Evolutionary conservation across 768 basidiomycete species (phyloP).

Genomic region (Rhizopogon vesiculosus): DNA sequence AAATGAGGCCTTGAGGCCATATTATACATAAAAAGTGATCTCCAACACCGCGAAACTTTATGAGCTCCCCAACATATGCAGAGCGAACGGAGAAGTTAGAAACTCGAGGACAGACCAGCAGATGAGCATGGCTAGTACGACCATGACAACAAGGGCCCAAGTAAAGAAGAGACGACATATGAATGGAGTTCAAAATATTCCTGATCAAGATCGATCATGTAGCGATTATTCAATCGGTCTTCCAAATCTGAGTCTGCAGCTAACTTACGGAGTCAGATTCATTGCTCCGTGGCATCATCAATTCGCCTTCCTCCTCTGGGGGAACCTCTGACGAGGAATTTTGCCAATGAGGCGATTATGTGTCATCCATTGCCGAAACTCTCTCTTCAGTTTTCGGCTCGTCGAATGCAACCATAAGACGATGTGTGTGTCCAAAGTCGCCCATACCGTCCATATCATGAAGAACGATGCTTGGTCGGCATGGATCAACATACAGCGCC

Average conservation of each 20-base stretch:
- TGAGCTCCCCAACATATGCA: too few species aligned
- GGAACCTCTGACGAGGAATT: not conserved
- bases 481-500: constrained; percentile 23
- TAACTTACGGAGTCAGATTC: not conserved
- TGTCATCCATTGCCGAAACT: not conserved
- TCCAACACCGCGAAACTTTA: too few species aligned
- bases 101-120: not conserved
- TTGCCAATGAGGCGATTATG: not conserved
- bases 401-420: not conserved
- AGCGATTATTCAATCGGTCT: not conserved
- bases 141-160: too few species aligned
- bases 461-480: not conserved
- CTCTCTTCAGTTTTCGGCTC: not conserved
- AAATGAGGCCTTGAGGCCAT: not conserved
- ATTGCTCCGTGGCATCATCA: not conserved
- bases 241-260: not conserved
- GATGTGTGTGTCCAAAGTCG: constrained; percentile 1
- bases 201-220: not conserved
- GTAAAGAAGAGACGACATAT: too few species aligned
- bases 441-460: constrained; percentile 1
- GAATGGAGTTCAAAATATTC: not conserved
- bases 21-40: not conserved
- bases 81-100: not conserved
- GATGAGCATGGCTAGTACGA: not conserved
- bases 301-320: not conserved